A percentile compares a stretch with the other conserved stretches of the same genome.
These are phyloP conservation scores for Alternaria viburni DNA, from an alignment of 2,329 filamentous ascomycete species.

Conservation along the genomic window DNA sequence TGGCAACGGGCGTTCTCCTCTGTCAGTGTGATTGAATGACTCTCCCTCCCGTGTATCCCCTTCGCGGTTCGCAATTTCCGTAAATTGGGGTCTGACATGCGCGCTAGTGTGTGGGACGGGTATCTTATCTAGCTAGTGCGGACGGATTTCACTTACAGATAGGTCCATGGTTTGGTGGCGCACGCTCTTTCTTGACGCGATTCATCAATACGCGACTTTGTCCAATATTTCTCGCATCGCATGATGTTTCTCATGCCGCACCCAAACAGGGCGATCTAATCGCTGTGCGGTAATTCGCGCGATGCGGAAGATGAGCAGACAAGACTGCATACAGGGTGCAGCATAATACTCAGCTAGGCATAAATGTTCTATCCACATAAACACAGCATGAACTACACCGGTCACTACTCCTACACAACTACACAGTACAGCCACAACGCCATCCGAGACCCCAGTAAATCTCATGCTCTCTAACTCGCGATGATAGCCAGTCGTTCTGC, in stretches of 20 bases:
- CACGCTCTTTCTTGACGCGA: neutral
- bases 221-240: neutral
- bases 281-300: neutral
- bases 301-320: neutral
- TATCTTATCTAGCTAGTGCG: slow-evolving; percentile 7
- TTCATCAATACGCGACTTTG: slow-evolving; percentile 4
- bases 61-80: slow-evolving; percentile 17
- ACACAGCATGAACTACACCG: neutral
- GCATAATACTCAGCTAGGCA: neutral
- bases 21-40: neutral
- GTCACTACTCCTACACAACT: neutral
- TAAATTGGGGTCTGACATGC: slow-evolving; percentile 2
- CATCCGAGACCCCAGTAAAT: neutral
- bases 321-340: neutral
- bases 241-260: neutral
- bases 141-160: neutral
- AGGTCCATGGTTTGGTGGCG: neutral
- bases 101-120: slow-evolving; percentile 16
- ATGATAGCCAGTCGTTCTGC: slow-evolving; percentile 3
- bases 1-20: slow-evolving; percentile 6
- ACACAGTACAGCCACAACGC: neutral
- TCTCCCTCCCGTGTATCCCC: neutral
- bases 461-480: neutral
- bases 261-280: neutral
- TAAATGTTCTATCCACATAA: neutral